phyloP scores from a whole-genome alignment of 2,329 filamentous ascomycete genomes.

The Sordariomycetes sp. region DNA sequence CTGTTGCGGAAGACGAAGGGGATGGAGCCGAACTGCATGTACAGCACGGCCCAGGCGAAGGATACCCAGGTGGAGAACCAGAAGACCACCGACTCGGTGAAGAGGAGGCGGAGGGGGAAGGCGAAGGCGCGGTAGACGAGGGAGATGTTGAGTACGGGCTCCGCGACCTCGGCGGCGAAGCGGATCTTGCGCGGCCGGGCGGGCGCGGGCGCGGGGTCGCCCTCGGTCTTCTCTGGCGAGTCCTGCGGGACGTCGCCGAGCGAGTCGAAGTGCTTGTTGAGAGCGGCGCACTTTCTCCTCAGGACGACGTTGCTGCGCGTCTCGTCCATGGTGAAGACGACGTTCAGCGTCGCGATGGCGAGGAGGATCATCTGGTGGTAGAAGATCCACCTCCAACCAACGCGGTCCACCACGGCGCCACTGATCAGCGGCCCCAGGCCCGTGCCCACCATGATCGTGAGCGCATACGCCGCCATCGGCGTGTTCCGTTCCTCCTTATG shows the following conservation, averaged over 20 bases:
- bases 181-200: neutral
- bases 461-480: conserved; percentile 58
- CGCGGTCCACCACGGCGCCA: conserved; percentile 46
- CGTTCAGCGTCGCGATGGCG: conserved; percentile 39
- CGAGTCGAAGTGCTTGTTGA: conserved; percentile 48
- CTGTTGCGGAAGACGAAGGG: conserved; percentile 55
- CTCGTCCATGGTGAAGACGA: conserved; percentile 53
- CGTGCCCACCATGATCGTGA: conserved; percentile 50
- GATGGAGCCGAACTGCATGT: conserved; percentile 46
- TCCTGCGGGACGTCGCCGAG: neutral
- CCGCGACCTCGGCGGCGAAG: conserved; percentile 6
- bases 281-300: conserved; percentile 41
- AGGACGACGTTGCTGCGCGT: conserved; percentile 58
- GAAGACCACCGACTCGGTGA: conserved; percentile 50
- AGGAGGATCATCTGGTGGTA: conserved; percentile 53
- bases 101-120: conserved; percentile 30
- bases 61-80: conserved; percentile 62
- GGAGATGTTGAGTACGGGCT: conserved; percentile 10
- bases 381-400: conserved; percentile 57
- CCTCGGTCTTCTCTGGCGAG: neutral
- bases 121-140: conserved; percentile 17
- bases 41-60: conserved; percentile 62
- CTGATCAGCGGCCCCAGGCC: conserved; percentile 51
- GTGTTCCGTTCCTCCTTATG: conserved; percentile 52
- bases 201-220: neutral